Evolutionary conservation across 2,329 filamentous ascomycete genomes (phyloP).

Genomic region (Hirsutella rhossiliensis): DNA sequence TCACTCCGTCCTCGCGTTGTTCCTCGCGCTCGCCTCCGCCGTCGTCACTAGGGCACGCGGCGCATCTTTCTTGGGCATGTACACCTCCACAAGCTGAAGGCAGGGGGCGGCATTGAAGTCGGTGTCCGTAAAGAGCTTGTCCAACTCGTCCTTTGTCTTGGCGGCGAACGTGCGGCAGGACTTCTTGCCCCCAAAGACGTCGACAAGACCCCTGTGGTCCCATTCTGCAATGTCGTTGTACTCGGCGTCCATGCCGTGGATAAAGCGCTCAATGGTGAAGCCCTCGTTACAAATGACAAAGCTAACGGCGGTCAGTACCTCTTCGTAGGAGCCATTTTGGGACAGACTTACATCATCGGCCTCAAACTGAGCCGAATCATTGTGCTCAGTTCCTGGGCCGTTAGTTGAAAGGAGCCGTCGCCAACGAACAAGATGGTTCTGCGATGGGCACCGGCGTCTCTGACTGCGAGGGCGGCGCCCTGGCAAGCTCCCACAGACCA

Average conservation of each 20-base stretch:
- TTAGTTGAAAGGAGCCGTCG: slow-evolving; percentile 78
- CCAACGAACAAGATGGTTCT: slow-evolving; percentile 80
- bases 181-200: slow-evolving; percentile 53
- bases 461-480: slow-evolving; percentile 61
- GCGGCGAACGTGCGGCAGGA: slow-evolving; percentile 52
- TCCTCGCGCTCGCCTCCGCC: slow-evolving; percentile 57
- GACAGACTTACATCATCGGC: slow-evolving; percentile 55
- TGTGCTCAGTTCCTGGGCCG: slow-evolving; percentile 71
- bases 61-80: slow-evolving; percentile 70
- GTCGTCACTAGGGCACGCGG: slow-evolving; percentile 58
- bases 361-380: slow-evolving; percentile 67
- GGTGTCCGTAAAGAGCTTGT: slow-evolving; percentile 49
- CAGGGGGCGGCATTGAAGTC: slow-evolving; percentile 46
- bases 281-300: slow-evolving; percentile 83
- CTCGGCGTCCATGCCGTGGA: slow-evolving; percentile 65
- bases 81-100: slow-evolving; percentile 66
- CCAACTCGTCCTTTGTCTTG: slow-evolving; percentile 57
- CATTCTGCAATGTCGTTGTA: slow-evolving; percentile 77
- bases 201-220: slow-evolving; percentile 58
- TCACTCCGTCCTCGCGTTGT: slow-evolving; percentile 37
- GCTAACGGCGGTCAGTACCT: slow-evolving; percentile 18
- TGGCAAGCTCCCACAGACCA: slow-evolving; percentile 48
- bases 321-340: neutral
- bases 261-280: slow-evolving; percentile 80
- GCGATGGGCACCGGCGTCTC: slow-evolving; percentile 45